Evolutionary conservation across 148 eudicot genomes (phyloP).

Genomic region (Amaranthus palmeri): DNA sequence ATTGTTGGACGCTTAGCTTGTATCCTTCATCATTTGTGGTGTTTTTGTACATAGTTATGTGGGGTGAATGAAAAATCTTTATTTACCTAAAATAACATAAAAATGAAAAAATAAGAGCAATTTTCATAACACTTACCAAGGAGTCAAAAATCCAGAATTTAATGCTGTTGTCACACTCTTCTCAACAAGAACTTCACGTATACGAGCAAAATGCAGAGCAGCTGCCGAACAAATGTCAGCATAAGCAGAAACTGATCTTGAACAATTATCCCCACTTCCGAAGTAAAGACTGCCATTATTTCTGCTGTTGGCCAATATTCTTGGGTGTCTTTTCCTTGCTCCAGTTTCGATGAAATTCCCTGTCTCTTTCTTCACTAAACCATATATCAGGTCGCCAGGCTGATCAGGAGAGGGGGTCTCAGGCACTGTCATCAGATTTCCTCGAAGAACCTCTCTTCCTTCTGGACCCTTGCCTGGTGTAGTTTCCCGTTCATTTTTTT

Average conservation of each 20-base stretch:
- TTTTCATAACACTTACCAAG: conserved; percentile 50
- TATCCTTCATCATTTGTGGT: no score
- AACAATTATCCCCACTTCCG: conserved; percentile 40
- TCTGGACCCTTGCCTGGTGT: conserved; percentile 83
- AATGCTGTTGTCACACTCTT: conserved; percentile 82
- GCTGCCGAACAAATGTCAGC: conserved; percentile 79
- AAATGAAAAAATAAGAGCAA: not conserved
- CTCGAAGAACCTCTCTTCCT: conserved; percentile 60
- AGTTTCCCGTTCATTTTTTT: conserved; percentile 50
- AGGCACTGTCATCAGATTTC: conserved; percentile 76
- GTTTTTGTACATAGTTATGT: no score
- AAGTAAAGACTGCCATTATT: conserved; percentile 46
- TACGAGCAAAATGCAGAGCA: conserved; percentile 91
- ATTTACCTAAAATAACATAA: no score
- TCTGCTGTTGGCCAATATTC: conserved; percentile 47
- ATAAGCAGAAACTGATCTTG: conserved; percentile 71
- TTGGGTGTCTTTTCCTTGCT: conserved; percentile 69
- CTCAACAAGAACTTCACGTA: conserved; percentile 90
- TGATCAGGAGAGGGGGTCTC: conserved; percentile 99
- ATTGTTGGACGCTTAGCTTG: no score
- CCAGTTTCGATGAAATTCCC: conserved; percentile 67
- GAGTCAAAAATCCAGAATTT: conserved; percentile 87
- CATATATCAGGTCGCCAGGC: conserved; percentile 58
- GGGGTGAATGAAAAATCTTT: no score
- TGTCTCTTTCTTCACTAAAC: conserved; percentile 68